These are phyloP conservation scores for Choiromyces venosus DNA, from an alignment of 495 filamentous ascomycete genomes.

Conservation along the genomic window DNA sequence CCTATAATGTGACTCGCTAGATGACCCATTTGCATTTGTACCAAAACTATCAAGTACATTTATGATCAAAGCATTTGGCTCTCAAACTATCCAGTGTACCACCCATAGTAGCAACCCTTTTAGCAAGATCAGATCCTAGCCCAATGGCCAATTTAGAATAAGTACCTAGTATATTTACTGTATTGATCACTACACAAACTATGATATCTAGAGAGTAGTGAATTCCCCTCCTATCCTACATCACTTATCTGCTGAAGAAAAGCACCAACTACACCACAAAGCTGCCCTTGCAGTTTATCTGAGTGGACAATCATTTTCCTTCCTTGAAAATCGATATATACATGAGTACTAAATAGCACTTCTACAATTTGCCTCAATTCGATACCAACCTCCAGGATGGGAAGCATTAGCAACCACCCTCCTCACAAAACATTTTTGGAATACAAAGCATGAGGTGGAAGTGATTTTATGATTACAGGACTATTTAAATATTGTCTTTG, in stretches of 20 bases:
- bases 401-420: not conserved
- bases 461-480: not conserved
- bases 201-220: no score
- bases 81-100: no score
- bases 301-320: not conserved
- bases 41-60: not conserved
- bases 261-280: not conserved
- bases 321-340: not conserved
- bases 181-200: no score
- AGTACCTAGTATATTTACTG: no score
- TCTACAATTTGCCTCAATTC: not conserved
- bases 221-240: not conserved
- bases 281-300: not conserved
- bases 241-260: not conserved
- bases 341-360: not conserved
- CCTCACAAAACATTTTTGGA: not conserved
- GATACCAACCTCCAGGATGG: not conserved
- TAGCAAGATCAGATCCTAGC: no score
- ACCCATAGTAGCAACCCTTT: no score
- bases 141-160: no score
- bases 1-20: not conserved
- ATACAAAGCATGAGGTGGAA: not conserved
- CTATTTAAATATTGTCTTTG: slow-evolving; percentile 11
- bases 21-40: not conserved
- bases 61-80: not conserved